Percentiles rank a stretch among this genome's conserved stretches.
phyloP scores from a whole-genome alignment of 2,329 filamentous ascomycete species.

The Aspergillus sp. region DNA sequence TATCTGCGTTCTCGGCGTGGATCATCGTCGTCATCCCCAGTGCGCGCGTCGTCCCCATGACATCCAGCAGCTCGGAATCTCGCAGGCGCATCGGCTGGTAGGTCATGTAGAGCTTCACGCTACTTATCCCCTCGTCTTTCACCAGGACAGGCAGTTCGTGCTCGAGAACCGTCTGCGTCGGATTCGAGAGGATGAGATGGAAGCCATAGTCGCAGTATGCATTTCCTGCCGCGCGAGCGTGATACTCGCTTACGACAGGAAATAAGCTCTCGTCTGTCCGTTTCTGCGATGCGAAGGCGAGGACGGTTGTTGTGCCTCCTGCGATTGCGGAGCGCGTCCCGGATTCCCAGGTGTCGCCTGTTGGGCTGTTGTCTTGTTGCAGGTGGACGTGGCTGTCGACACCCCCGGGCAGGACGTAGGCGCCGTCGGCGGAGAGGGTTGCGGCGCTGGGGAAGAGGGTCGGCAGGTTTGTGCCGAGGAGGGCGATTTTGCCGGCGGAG shows the following conservation, averaged over 20 bases:
- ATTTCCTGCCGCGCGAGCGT: conserved; percentile 49
- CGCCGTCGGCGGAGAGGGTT: conserved; percentile 21
- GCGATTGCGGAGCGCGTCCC: conserved; percentile 61
- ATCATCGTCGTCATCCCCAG: conserved; percentile 54
- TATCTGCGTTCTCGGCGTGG: conserved; percentile 50
- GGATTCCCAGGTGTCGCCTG: conserved; percentile 52
- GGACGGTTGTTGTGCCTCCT: conserved; percentile 54
- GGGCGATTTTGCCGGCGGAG: conserved; percentile 51
- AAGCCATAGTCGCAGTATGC: conserved; percentile 62
- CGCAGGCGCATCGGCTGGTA: conserved; percentile 48
- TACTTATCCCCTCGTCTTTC: conserved; percentile 43
- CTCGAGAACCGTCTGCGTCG: conserved; percentile 21
- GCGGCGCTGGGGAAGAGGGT: conserved; percentile 19
- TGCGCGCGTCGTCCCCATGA: conserved; percentile 45
- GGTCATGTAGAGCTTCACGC: conserved; percentile 55
- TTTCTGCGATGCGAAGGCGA: conserved; percentile 62
- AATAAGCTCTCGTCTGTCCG: conserved; percentile 53
- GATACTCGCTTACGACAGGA: conserved; percentile 53
- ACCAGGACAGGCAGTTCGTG: conserved; percentile 46
- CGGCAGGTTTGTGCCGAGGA: conserved; percentile 48
- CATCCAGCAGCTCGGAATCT: conserved; percentile 48
- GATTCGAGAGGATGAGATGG: conserved; percentile 49
- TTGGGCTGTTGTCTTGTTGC: conserved; percentile 44
- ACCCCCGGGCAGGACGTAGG: conserved; percentile 45
- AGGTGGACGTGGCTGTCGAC: conserved; percentile 57